Conservation (phyloP, 768 basidiomycete genomes). For the Russula virescens region DNA sequence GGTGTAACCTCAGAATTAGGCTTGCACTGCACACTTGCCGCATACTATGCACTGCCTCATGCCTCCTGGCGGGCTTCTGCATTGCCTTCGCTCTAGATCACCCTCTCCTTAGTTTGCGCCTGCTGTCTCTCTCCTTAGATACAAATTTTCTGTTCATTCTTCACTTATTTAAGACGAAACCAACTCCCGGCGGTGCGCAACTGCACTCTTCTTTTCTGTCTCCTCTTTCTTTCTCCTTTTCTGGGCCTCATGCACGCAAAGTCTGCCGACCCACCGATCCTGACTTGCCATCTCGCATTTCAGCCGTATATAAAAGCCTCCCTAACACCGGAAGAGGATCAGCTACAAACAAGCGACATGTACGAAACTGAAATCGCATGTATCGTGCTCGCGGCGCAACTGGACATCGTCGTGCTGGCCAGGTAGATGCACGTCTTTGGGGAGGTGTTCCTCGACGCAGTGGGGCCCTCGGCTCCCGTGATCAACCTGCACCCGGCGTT, state of each 20-base stretch:
- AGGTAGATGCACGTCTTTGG: constrained; percentile 99
- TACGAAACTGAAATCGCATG: constrained; percentile 81
- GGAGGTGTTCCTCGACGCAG: constrained; percentile 67
- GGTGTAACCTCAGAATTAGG: no score
- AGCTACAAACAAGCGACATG: constrained; percentile 64
- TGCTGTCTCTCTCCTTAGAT: no score
- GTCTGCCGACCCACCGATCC: constrained; percentile 66
- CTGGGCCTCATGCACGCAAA: constrained; percentile 83
- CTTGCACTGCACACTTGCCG: no score
- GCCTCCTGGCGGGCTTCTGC: no score
- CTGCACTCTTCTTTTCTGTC: no score
- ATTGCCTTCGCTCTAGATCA: no score
- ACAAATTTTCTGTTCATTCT: no score
- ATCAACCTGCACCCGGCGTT: constrained; percentile 97
- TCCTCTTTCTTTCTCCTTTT: no score
- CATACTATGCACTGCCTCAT: no score
- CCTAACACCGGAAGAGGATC: constrained; percentile 25
- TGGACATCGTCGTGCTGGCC: constrained; percentile 89
- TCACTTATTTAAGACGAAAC: no score
- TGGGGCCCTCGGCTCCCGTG: constrained; percentile 63
- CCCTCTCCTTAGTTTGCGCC: no score
- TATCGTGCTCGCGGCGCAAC: constrained; percentile 53
- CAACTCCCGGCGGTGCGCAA: no score
- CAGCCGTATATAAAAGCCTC: constrained; percentile 74
- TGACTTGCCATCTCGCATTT: constrained; percentile 75